Percentiles rank a stretch among this genome's conserved stretches.
phyloP scores from a whole-genome alignment of 345 rosid species.

The Aethionema arabicum region DNA sequence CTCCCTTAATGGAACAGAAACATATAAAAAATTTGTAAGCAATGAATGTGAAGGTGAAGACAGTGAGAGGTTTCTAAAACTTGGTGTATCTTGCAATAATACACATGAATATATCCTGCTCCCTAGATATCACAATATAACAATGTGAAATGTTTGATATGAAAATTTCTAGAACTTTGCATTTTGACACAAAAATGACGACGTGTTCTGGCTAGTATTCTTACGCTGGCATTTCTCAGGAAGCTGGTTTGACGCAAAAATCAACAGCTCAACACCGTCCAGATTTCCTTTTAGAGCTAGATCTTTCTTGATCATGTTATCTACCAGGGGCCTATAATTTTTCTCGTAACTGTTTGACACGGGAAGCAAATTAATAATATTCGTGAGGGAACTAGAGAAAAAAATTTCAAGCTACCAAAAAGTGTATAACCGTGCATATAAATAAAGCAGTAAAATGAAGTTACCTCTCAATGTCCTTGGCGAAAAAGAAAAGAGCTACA shows the following conservation, averaged over 20 bases:
- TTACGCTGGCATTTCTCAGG: constrained; percentile 86
- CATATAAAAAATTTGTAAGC: constrained; percentile 6
- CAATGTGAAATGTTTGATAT: too few relatives aligned
- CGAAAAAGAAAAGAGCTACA: constrained; percentile 95
- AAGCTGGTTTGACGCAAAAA: constrained; percentile 86
- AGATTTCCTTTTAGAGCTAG: constrained; percentile 77
- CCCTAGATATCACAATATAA: too few relatives aligned
- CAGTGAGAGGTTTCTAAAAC: constrained; percentile 10
- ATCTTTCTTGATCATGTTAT: constrained; percentile 75
- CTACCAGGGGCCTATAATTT: constrained; percentile 72
- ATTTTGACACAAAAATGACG: not conserved
- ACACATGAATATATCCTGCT: not conserved
- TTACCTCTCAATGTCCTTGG: constrained; percentile 83
- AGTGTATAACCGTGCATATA: not conserved
- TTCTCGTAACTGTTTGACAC: constrained; percentile 65
- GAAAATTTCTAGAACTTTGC: too few relatives aligned
- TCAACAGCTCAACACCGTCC: constrained; percentile 71
- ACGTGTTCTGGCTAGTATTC: constrained; percentile 34
- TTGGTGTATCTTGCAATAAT: too few relatives aligned
- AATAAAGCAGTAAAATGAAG: not conserved
- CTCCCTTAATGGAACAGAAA: constrained; percentile 12
- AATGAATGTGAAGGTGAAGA: constrained; percentile 14
- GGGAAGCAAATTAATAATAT: constrained; percentile 20
- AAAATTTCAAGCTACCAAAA: constrained; percentile 20
- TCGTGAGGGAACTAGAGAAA: constrained; percentile 13